A percentile compares a stretch with the other conserved stretches of the same genome.
Conservation (phyloP, 176 grass and related monocot genomes). For the Guadua angustifolia region DNA sequence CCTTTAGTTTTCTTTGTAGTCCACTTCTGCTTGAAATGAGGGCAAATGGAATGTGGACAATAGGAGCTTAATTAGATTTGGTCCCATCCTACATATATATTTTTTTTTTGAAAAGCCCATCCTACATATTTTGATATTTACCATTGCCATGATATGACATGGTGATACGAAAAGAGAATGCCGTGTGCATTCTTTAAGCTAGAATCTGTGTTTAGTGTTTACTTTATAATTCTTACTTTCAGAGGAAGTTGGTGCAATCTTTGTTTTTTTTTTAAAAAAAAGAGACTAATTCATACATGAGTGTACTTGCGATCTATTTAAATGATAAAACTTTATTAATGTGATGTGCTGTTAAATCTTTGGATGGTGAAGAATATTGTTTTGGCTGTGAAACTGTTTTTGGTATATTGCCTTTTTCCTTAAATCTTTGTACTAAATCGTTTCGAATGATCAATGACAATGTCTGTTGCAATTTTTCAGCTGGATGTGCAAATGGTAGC, state of each 20-base stretch:
- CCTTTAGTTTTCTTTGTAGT: slow-evolving; percentile 13
- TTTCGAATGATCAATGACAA: background rate
- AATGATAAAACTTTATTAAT: slow-evolving; percentile 21
- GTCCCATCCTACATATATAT: too few relatives aligned
- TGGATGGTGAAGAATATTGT: slow-evolving; percentile 3
- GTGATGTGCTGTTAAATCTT: background rate
- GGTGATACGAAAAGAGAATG: slow-evolving; percentile 19
- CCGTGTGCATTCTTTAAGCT: background rate
- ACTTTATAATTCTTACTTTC: slow-evolving; percentile 6
- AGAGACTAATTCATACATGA: background rate
- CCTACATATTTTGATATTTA: slow-evolving; percentile 22
- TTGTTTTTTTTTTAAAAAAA: background rate
- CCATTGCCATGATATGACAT: slow-evolving; percentile 1
- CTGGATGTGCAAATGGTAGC: slow-evolving; percentile 90
- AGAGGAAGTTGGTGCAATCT: slow-evolving; percentile 6
- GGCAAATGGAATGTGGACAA: background rate
- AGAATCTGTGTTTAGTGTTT: slow-evolving; percentile 18
- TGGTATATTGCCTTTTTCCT: slow-evolving; percentile 9
- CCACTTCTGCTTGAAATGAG: slow-evolving; percentile 5
- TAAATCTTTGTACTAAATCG: slow-evolving; percentile 1
- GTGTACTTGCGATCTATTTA: background rate
- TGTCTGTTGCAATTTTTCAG: slow-evolving; percentile 55
- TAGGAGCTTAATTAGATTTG: background rate
- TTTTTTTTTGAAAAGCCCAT: too few relatives aligned
- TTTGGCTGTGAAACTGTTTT: slow-evolving; percentile 19